Percentiles rank a stretch among this genome's conserved stretches.
Conservation (phyloP, 2,329 filamentous ascomycete genomes). For the Fusarium duplospermum region DNA sequence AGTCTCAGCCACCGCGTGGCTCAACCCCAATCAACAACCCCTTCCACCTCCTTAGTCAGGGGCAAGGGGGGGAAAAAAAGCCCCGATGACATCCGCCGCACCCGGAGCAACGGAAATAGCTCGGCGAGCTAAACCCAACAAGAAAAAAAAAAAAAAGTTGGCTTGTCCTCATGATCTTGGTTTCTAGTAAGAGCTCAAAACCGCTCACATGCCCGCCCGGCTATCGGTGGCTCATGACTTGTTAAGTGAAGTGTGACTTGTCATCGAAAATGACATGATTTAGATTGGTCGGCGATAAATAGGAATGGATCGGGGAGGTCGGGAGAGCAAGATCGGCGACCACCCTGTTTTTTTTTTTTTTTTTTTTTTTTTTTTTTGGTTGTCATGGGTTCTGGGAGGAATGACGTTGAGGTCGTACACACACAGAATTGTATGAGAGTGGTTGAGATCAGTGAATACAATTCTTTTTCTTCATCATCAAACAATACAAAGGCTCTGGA, state of each 20-base stretch:
- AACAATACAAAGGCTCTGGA: constrained; percentile 20
- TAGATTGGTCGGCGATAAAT: constrained; percentile 17
- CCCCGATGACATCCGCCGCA: constrained; percentile 15
- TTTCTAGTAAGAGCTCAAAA: constrained; percentile 21
- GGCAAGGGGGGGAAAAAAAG: neutral
- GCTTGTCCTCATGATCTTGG: neutral
- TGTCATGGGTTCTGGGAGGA: neutral
- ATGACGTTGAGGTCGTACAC: neutral
- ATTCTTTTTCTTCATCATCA: constrained; percentile 11
- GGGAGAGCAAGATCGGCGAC: constrained; percentile 1
- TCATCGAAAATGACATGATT: constrained; percentile 16
- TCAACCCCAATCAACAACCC: neutral
- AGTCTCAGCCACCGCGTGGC: constrained; percentile 23
- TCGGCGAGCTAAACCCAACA: constrained; percentile 30
- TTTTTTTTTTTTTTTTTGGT: neutral
- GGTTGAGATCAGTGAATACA: neutral
- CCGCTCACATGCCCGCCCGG: constrained; percentile 6
- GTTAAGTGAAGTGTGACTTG: neutral
- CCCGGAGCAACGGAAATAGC: constrained; percentile 44
- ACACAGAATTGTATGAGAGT: neutral
- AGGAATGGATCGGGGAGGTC: neutral
- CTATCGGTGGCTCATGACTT: constrained; percentile 6
- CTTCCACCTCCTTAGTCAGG: constrained; percentile 13
- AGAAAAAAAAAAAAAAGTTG: neutral
- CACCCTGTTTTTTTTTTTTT: neutral